These are phyloP conservation scores for Epithele typhae DNA, from an alignment of 768 basidiomycete species.

Conservation along the genomic window DNA sequence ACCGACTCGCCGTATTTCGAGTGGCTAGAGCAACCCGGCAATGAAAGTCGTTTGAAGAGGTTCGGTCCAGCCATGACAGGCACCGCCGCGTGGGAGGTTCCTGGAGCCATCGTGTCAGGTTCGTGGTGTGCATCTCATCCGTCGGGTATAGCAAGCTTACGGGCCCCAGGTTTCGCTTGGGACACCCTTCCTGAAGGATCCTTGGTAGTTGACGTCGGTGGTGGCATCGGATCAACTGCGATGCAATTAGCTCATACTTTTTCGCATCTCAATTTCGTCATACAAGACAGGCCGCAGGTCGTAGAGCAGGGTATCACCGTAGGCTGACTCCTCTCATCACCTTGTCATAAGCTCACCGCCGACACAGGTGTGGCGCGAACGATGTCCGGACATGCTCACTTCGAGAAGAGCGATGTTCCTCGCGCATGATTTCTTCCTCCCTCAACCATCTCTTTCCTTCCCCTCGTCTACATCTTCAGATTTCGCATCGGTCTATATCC, in stretches of 20 bases:
- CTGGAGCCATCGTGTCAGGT: slow-evolving; percentile 26
- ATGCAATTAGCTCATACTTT: slow-evolving; percentile 40
- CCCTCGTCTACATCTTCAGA: slow-evolving; percentile 17
- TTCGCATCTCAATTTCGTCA: slow-evolving; percentile 42
- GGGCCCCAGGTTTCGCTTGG: slow-evolving; percentile 54
- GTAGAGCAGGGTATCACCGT: slow-evolving; percentile 43
- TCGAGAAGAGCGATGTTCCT: slow-evolving; percentile 50
- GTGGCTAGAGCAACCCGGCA: slow-evolving; percentile 64
- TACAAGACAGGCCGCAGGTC: slow-evolving; percentile 58
- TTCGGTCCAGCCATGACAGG: slow-evolving; percentile 78
- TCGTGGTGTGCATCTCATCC: not conserved
- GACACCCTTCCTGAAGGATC: slow-evolving; percentile 42
- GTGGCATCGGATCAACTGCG: slow-evolving; percentile 56
- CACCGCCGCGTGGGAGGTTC: slow-evolving; percentile 63
- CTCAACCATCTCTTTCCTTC: slow-evolving; percentile 37
- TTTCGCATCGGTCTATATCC: slow-evolving; percentile 59
- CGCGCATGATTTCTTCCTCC: slow-evolving; percentile 76
- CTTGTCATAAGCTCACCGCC: not conserved
- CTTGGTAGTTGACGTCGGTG: slow-evolving; percentile 63
- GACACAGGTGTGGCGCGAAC: slow-evolving; percentile 50
- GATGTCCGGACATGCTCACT: slow-evolving; percentile 55
- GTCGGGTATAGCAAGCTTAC: not conserved
- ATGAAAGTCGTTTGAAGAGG: slow-evolving; percentile 46
- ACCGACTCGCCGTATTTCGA: slow-evolving; percentile 51
- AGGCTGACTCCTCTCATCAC: not conserved